Evolutionary conservation across 495 filamentous ascomycete species (phyloP).

Genomic region (Tuber melanosporum): DNA sequence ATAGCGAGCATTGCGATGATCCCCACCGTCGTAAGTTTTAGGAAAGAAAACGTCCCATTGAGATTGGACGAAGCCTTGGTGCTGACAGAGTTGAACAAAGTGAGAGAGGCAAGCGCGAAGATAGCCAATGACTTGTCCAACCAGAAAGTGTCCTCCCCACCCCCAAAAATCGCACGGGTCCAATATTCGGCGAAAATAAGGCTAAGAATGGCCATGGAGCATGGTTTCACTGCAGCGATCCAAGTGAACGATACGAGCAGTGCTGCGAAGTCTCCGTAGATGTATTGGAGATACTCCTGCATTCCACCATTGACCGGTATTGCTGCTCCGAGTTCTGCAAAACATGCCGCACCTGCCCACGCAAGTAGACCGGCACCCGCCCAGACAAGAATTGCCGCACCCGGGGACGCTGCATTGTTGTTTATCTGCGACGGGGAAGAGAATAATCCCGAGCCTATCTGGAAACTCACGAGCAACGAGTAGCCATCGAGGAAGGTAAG

Average conservation of each 20-base stretch:
- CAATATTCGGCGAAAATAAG: conserved; percentile 54
- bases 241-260: conserved; percentile 55
- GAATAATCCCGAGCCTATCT: conserved; percentile 54
- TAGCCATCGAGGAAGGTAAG: conserved; percentile 46
- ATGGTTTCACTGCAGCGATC: conserved; percentile 55
- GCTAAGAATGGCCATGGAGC: conserved; percentile 53
- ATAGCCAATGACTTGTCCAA: conserved; percentile 35
- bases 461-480: conserved; percentile 52
- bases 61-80: conserved; percentile 52
- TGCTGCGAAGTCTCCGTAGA: conserved; percentile 52
- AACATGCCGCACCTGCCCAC: conserved; percentile 52
- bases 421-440: conserved; percentile 54
- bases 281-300: conserved; percentile 52
- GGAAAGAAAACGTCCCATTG: conserved; percentile 51
- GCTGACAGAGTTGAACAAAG: conserved; percentile 52
- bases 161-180: not conserved
- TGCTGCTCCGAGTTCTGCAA: conserved; percentile 53
- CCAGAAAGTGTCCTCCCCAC: conserved; percentile 38
- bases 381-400: conserved; percentile 50
- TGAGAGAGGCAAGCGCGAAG: conserved; percentile 46
- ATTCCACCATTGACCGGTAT: conserved; percentile 52
- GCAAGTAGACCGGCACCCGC: conserved; percentile 51
- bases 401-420: conserved; percentile 52
- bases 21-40: conserved; percentile 44
- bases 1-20: not conserved